Conservation (phyloP, 2,329 filamentous ascomycete species). For the Aureobasidium sp. region DNA sequence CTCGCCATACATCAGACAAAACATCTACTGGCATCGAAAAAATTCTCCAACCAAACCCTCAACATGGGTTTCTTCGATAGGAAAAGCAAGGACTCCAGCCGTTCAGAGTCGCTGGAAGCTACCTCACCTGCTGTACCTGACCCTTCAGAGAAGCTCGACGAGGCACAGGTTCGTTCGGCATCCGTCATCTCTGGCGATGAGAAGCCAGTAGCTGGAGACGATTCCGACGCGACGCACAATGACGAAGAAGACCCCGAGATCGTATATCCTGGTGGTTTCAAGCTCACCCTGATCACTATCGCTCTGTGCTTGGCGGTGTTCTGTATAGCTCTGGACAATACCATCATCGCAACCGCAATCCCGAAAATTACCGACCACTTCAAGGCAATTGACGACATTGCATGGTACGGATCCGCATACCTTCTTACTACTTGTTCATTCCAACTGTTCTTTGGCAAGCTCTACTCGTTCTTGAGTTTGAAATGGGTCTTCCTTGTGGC, state of each 20-base stretch:
- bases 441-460: conserved; percentile 16
- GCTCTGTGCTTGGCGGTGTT: conserved; percentile 32
- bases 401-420: conserved; percentile 32
- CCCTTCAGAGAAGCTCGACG: conserved; percentile 1
- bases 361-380: conserved; percentile 25
- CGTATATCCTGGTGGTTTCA: conserved; percentile 30
- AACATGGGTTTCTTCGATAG: conserved; percentile 11
- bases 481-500: conserved; percentile 18
- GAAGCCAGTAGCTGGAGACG: background rate
- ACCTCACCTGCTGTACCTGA: background rate
- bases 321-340: conserved; percentile 27
- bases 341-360: conserved; percentile 29
- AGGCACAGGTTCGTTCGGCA: background rate
- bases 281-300: conserved; percentile 30
- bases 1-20: background rate
- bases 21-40: background rate
- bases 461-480: conserved; percentile 17
- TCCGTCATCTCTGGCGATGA: conserved; percentile 1
- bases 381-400: conserved; percentile 21
- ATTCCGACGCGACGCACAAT: background rate
- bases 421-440: conserved; percentile 36
- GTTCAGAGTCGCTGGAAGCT: background rate
- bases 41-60: background rate
- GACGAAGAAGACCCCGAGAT: conserved; percentile 23
- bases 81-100: background rate